Conservation (phyloP, 495 filamentous ascomycete species). For the Penicillium daleae region DNA sequence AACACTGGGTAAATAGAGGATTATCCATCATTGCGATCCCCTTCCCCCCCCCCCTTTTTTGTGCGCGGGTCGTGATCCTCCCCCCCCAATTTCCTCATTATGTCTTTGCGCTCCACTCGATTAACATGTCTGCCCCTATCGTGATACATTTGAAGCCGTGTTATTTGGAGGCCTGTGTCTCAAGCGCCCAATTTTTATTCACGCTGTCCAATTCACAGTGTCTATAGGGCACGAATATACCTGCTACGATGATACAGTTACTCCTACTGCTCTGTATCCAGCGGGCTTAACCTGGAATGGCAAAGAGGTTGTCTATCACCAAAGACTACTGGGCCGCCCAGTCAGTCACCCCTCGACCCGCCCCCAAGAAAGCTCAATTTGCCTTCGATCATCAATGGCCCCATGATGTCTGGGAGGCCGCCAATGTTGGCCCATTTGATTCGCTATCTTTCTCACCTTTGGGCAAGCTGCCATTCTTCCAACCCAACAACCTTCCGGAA, state of each 20-base stretch:
- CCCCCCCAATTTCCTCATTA: background rate
- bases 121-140: background rate
- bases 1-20: background rate
- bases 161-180: background rate
- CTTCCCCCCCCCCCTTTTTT: background rate
- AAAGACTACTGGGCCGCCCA: background rate
- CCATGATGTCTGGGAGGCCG: background rate
- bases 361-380: constrained; percentile 1
- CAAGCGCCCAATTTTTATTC: background rate
- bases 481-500: background rate
- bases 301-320: background rate
- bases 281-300: background rate
- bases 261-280: constrained; percentile 1
- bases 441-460: background rate
- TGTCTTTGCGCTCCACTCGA: background rate
- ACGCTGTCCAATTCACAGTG: background rate
- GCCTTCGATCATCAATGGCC: background rate
- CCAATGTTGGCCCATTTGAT: background rate
- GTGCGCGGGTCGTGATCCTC: constrained; percentile 1
- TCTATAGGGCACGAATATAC: background rate
- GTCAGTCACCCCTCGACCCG: background rate
- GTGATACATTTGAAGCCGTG: background rate
- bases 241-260: background rate
- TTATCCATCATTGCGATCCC: background rate
- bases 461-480: background rate